These are phyloP conservation scores for Russula vinacea DNA, from an alignment of 768 basidiomycete genomes.

Conservation along the genomic window DNA sequence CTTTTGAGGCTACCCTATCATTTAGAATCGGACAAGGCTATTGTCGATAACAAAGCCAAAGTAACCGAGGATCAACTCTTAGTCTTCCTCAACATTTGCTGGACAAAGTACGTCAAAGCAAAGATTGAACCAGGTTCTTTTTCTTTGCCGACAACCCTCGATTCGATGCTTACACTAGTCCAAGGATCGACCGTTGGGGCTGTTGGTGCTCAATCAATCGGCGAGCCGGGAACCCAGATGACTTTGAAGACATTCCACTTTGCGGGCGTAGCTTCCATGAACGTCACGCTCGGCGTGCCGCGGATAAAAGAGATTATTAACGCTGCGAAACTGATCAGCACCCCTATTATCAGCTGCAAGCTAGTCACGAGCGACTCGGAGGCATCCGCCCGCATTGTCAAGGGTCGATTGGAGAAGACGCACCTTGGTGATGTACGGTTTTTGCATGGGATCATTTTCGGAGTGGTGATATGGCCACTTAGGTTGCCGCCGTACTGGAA, in stretches of 20 bases:
- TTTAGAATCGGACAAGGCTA: conserved; percentile 60
- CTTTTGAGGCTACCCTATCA: not conserved
- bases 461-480: conserved; percentile 11
- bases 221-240: conserved; percentile 99
- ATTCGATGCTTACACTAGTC: not conserved
- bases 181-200: conserved; percentile 96
- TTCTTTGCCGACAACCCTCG: not conserved
- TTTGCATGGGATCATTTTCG: conserved; percentile 4
- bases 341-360: conserved; percentile 97
- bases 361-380: conserved; percentile 83
- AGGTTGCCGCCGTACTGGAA: conserved; percentile 91
- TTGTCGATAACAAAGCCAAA: conserved; percentile 87
- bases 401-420: conserved; percentile 93
- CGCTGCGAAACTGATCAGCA: conserved; percentile 94
- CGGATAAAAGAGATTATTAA: conserved; percentile 99
- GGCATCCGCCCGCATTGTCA: conserved; percentile 95
- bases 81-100: conserved; percentile 80
- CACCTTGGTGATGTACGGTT: conserved; percentile 80
- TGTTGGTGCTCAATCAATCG: conserved; percentile 97
- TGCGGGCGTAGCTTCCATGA: conserved; percentile 99
- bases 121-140: conserved; percentile 87
- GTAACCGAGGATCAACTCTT: conserved; percentile 80
- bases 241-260: conserved; percentile 99
- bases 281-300: conserved; percentile 98
- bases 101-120: conserved; percentile 90